Base-by-base conservation (phyloP, 2,329 filamentous ascomycete species). In the Scedosporium boydii region DNA sequence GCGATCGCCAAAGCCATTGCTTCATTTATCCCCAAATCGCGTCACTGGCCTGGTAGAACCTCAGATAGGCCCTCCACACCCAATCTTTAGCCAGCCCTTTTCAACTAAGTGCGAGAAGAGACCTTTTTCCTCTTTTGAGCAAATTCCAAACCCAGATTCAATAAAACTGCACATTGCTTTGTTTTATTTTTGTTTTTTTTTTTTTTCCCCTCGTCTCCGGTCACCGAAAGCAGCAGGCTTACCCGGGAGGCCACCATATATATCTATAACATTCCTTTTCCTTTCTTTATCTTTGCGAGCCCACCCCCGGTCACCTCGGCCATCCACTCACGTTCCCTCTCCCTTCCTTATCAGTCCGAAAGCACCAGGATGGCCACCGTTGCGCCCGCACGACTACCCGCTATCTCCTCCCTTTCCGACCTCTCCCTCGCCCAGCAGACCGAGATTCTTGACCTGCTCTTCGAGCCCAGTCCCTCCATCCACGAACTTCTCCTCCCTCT, bases 401-500 rank as follows among this genome's bases (percentile, higher is more conserved):
- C 80, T 29, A 78, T 87, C 68, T 71, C 77, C 56, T 75, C 76
- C 14, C 77, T 96, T 46, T 76, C 80, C 27, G 75, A 76, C 57
- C 81, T 87, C 58, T 71, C 85, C 18, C 79, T 84, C 34, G 69
- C 78, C 29, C 76, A 82, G 21, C 81, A 89, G 62, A 80, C 78
- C 44, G 70, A 74, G 4, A 77, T 87, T 59, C 83, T 96, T 58
- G 90, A 96, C 75, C 80, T 87, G 3, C 86, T 96, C 64, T 96
- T 97, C 74, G 93, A 97, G 72, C 90, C 90, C 16, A 92, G 88
- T 61, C 78, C 82, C 0, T 83, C 87, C 59, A 84, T 97, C 1
- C 91, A 93, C 73, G 79, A 82, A 12, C 80, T 95, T 14, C 84
- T 89, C 16, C 72, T 90, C 5, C 89, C 89, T 1, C 76, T 88